Conservation (phyloP, 2,329 filamentous ascomycete genomes). For the Zalaria sp. region DNA sequence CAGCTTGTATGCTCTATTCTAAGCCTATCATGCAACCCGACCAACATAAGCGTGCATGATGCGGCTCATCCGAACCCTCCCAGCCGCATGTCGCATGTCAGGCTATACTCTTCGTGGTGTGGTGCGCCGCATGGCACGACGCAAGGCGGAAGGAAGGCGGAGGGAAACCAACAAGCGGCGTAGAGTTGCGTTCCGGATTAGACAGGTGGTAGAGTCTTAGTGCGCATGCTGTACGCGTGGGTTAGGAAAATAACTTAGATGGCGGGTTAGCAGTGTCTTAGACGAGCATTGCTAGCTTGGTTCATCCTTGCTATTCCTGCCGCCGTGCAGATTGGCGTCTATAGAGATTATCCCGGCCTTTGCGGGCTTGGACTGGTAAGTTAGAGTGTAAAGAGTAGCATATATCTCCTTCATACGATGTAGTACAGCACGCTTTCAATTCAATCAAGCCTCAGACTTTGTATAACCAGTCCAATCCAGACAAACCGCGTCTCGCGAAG, state of each 20-base stretch:
- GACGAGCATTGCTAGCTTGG: neutral
- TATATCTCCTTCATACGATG: neutral
- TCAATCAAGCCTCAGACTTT: neutral
- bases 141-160: neutral
- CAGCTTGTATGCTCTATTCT: neutral
- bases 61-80: too few relatives aligned
- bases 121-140: neutral
- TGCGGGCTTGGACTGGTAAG: neutral
- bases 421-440: neutral
- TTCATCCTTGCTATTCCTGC: neutral
- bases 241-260: neutral
- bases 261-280: neutral
- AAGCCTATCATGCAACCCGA: neutral
- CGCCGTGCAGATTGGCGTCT: neutral
- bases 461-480: neutral
- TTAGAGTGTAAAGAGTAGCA: neutral
- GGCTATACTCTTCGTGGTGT: neutral
- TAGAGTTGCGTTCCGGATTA: neutral
- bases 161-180: neutral
- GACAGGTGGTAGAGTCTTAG: neutral
- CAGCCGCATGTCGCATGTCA: neutral
- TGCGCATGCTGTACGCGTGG: neutral
- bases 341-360: neutral
- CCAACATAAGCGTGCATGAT: neutral
- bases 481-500: neutral